These are phyloP conservation scores for Cutaneotrichosporon arboriforme DNA, from an alignment of 1,284 basidiomycete species.

Conservation along the genomic window DNA sequence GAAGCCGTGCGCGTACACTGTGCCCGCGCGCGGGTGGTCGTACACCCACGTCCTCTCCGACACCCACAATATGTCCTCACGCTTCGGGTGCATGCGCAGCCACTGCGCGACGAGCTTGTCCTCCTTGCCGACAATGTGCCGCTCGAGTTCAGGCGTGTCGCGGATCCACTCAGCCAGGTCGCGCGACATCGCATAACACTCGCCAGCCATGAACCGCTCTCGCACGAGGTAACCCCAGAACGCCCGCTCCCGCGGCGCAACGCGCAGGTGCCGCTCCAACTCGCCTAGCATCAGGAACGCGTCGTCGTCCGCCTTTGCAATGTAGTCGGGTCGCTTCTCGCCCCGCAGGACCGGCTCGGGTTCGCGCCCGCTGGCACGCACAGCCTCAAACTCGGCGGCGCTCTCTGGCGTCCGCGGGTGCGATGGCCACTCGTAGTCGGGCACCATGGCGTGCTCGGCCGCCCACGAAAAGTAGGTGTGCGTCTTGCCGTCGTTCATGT, in stretches of 20 bases:
- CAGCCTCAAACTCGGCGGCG: conserved; percentile 5
- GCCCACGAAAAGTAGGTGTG: conserved; percentile 56
- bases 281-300: conserved; percentile 90
- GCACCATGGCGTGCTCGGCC: conserved; percentile 83
- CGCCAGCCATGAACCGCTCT: conserved; percentile 92
- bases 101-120: conserved; percentile 90
- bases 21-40: conserved; percentile 88
- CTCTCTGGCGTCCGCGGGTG: conserved; percentile 10
- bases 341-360: conserved; percentile 28
- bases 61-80: conserved; percentile 74
- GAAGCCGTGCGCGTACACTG: conserved; percentile 95
- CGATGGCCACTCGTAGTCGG: conserved; percentile 46
- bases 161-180: conserved; percentile 86
- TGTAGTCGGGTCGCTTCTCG: conserved; percentile 65
- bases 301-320: conserved; percentile 91
- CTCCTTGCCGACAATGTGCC: conserved; percentile 75
- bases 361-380: neutral
- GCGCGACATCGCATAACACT: conserved; percentile 86
- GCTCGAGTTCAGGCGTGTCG: conserved; percentile 62
- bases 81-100: conserved; percentile 83
- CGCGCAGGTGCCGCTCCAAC: conserved; percentile 74
- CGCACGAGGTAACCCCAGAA: conserved; percentile 97
- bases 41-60: conserved; percentile 97
- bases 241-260: conserved; percentile 65
- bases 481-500: conserved; percentile 53